Evolutionary conservation across 768 basidiomycete genomes (phyloP), one percentile per base, ranked within the genome.

Genomic region (Lentinula sp.): DNA sequence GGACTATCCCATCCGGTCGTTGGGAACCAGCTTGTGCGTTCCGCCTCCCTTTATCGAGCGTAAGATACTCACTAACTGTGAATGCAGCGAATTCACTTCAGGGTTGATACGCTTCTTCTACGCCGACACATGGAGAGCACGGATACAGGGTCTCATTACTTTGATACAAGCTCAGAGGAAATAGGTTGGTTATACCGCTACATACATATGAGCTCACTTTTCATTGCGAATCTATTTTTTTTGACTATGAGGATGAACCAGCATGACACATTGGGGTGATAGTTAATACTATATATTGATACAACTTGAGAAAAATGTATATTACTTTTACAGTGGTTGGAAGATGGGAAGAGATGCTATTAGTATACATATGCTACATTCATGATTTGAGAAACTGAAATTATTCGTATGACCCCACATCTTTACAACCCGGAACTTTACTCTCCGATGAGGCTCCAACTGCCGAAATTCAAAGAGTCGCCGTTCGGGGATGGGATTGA

Each of bases 1-100:
- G 35, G 93, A 95, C 68, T 95, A 95, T 71, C 94, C 93, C 28
- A 75, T 95, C 56, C 84, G 84, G 20, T 93, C 90, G 43, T 68
- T 91, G 52, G 75, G 74, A 41, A 77, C 80, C 67, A 91, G 90
- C 76, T 93, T 91, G 92, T 93, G 67, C 37, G 88, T 74, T 32
- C 16, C 61, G 45, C 16, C 62, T 28, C 41, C 57, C 55, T 41
- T 59, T 20, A 53, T 18, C 10, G 5, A 53, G 6, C 16, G 23
- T 28, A 18, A 28, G 4, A 42, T 33, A 10, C 53, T 4, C 45
- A 52, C 16, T 56, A 18, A 60, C n/a, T 53, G 9, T 52, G 41
- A 18, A 54, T 57, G 6, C 64, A 84, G 83, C 81, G 80, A 79
- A 61, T 83, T 84, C 66, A 72, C 79, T 35, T 78, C 72, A 49